Base-by-base conservation (phyloP, 2,329 filamentous ascomycete species). In the Botrytis sinoallii region DNA sequence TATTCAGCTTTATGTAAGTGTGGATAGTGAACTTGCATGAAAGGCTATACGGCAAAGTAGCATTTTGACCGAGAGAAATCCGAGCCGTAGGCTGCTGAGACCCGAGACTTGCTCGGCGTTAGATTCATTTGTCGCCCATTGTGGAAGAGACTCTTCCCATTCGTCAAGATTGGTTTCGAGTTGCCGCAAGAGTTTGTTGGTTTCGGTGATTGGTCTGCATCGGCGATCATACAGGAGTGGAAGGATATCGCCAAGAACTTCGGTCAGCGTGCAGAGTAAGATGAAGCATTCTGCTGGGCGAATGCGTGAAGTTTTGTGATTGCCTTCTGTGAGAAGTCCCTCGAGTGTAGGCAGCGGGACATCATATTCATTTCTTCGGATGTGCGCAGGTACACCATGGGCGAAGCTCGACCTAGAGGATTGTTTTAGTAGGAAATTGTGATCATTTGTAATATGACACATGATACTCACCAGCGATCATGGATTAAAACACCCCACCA, bases 401-500 rank as follows among this genome's bases (percentile, higher is more conserved):
- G 78, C 74, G 48, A 79, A 73, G 63, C 78, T 78, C 57, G 76
- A 74, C 77, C 77, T 78, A 40, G 46, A 5, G 57, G 6, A n/a
- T 69, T 48, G 16, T 52, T 16, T 52, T n/a, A 14, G 64, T 67
- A 52, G 52, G 22, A 52, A 14, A 4, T n/a, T 67, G 0, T 25
- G 16, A 52, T n/a, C 35, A 16, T 8, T 52, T 18, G 9, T 5
- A 12, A 64, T 44, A 8, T 10, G 35, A 40, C 25, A n/a, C 0
- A 61, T 10, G 35, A 63, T 20, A 63, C 81, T 70, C 80, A 87
- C 87, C 88, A 89, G 70, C 85, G 83, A 77, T 90, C 88, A 68
- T 88, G 84, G 16, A 89, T 82, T 22, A 88, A 76, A 0, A 89
- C 78, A 14, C 84, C 82, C 87, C 88, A 89, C 88, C 88, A 89